Evolutionary conservation across 2,329 filamentous ascomycete species (phyloP).

Genomic region (Fusarium sp.): DNA sequence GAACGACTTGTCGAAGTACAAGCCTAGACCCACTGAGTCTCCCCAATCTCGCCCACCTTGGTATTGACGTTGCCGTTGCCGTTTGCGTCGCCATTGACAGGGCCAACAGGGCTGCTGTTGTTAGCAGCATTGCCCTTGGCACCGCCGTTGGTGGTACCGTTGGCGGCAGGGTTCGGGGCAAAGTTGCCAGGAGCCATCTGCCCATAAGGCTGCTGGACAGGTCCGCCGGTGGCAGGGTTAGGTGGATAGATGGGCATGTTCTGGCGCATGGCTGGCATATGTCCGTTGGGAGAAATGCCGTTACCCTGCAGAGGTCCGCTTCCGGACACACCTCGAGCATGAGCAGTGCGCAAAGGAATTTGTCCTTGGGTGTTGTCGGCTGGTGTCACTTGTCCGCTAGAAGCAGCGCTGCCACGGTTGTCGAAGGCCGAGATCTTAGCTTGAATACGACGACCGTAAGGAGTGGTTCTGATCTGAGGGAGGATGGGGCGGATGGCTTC

Average conservation of each 20-base stretch:
- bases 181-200: slow-evolving; percentile 50
- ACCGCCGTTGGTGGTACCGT: slow-evolving; percentile 39
- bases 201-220: slow-evolving; percentile 52
- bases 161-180: slow-evolving; percentile 7
- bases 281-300: slow-evolving; percentile 46
- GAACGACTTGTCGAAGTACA: slow-evolving; percentile 43
- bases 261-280: slow-evolving; percentile 51
- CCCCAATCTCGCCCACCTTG: slow-evolving; percentile 51
- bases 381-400: slow-evolving; percentile 67
- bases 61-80: slow-evolving; percentile 28
- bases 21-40: slow-evolving; percentile 59
- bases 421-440: slow-evolving; percentile 84
- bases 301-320: slow-evolving; percentile 56
- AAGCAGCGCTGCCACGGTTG: slow-evolving; percentile 60
- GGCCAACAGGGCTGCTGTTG: slow-evolving; percentile 22
- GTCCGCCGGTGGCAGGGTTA: slow-evolving; percentile 47
- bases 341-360: slow-evolving; percentile 63
- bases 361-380: slow-evolving; percentile 69
- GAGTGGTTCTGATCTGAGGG: slow-evolving; percentile 87
- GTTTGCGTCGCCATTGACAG: slow-evolving; percentile 42
- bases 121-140: slow-evolving; percentile 28
- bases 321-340: slow-evolving; percentile 61
- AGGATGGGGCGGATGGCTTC: slow-evolving; percentile 89
- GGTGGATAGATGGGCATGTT: slow-evolving; percentile 56
- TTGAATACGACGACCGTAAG: slow-evolving; percentile 93